These are phyloP conservation scores for Hypoxylon sp. DNA, from an alignment of 2,329 filamentous ascomycete genomes.

Conservation along the genomic window DNA sequence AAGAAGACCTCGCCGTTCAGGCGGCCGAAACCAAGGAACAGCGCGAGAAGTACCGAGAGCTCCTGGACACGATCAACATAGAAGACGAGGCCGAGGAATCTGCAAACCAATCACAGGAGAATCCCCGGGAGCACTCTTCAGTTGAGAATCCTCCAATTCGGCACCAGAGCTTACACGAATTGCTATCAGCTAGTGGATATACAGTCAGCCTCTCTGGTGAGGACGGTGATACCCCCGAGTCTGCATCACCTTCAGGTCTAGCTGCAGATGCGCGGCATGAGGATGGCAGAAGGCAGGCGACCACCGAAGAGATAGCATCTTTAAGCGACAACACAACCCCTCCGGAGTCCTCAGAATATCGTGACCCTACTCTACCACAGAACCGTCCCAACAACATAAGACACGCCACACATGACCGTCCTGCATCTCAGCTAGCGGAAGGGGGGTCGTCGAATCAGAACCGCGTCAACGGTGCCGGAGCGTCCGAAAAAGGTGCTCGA, in stretches of 20 bases:
- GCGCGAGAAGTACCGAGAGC: conserved; percentile 67
- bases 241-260: conserved; percentile 32
- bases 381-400: conserved; percentile 69
- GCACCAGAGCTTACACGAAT: conserved; percentile 55
- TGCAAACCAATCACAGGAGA: conserved; percentile 18
- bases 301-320: conserved; percentile 39
- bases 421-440: background rate
- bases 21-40: conserved; percentile 72
- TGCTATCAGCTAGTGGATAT: conserved; percentile 62
- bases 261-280: conserved; percentile 10
- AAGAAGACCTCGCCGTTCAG: conserved; percentile 80
- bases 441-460: conserved; percentile 1
- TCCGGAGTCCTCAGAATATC: conserved; percentile 46
- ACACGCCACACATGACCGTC: conserved; percentile 32
- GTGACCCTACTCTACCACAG: conserved; percentile 76
- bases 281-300: conserved; percentile 37
- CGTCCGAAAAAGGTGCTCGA: background rate
- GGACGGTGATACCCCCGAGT: conserved; percentile 34
- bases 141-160: conserved; percentile 22
- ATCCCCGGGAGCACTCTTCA: conserved; percentile 25
- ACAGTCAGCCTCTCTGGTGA: conserved; percentile 50
- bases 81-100: conserved; percentile 49
- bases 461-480: background rate
- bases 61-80: conserved; percentile 60
- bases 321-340: background rate